These are phyloP conservation scores for Crepidotus variabilis DNA, from an alignment of 768 basidiomycete species.

Conservation along the genomic window DNA sequence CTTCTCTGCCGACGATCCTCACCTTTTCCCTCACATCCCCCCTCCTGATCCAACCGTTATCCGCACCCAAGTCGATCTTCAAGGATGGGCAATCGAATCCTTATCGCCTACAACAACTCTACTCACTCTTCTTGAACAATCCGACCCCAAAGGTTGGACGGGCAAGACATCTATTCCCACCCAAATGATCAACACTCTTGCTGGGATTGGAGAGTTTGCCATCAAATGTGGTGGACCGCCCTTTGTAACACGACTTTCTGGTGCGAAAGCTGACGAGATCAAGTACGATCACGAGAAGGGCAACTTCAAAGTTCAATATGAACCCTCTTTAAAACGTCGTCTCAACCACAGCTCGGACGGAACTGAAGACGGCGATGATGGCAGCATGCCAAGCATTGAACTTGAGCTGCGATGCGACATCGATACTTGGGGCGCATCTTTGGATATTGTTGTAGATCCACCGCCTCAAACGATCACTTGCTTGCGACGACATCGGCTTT, in stretches of 20 bases:
- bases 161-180: constrained; percentile 91
- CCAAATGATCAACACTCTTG: constrained; percentile 87
- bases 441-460: constrained; percentile 91
- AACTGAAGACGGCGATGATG: constrained; percentile 25
- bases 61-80: constrained; percentile 94
- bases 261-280: constrained; percentile 69
- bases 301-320: constrained; percentile 82
- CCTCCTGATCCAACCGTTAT: constrained; percentile 72
- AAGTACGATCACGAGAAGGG: constrained; percentile 87
- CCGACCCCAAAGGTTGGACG: constrained; percentile 96
- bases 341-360: constrained; percentile 17
- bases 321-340: constrained; percentile 53
- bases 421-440: constrained; percentile 79
- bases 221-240: constrained; percentile 97
- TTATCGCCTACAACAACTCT: constrained; percentile 93
- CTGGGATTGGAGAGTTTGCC: constrained; percentile 92
- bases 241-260: constrained; percentile 76
- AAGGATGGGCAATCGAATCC: constrained; percentile 96
- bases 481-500: constrained; percentile 83
- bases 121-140: constrained; percentile 92
- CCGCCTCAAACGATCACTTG: constrained; percentile 82
- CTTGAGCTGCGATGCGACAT: constrained; percentile 91
- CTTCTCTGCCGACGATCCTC: constrained; percentile 88
- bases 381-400: constrained; percentile 57
- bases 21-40: constrained; percentile 76